Percentiles rank a stretch among this genome's conserved stretches.
Conservation (phyloP, 306 rosid species). For the Quercus robur region DNA sequence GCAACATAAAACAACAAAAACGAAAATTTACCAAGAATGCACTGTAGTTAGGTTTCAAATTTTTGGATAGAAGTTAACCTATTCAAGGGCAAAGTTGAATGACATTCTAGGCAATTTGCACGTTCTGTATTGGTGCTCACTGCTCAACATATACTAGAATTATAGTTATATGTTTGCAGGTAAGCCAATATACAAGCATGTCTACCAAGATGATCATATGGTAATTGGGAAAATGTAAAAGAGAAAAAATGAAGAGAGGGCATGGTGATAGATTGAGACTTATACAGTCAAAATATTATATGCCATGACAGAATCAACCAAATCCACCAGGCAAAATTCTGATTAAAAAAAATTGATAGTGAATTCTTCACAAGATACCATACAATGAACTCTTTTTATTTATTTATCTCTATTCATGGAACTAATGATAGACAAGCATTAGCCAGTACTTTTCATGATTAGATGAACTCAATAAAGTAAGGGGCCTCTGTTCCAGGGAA, state of each 20-base stretch:
- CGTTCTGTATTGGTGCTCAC: slow-evolving; percentile 3
- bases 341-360: neutral
- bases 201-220: slow-evolving; percentile 39
- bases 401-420: no score
- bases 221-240: slow-evolving; percentile 29
- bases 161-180: slow-evolving; percentile 41
- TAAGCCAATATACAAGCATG: slow-evolving; percentile 39
- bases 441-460: no score
- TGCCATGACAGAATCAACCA: neutral
- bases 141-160: slow-evolving; percentile 17
- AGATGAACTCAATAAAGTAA: no score
- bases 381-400: neutral
- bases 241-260: slow-evolving; percentile 37
- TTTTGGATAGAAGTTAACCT: neutral
- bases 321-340: neutral
- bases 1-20: slow-evolving; percentile 22
- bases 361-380: neutral
- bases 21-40: neutral
- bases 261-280: slow-evolving; percentile 21
- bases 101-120: slow-evolving; percentile 16
- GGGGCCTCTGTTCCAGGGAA: no score
- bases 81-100: slow-evolving; percentile 16
- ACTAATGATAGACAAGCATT: no score
- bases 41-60: slow-evolving; percentile 3
- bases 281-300: neutral